Conservation (phyloP, 257 asterid genomes). For the Solanum pimpinellifolium region DNA sequence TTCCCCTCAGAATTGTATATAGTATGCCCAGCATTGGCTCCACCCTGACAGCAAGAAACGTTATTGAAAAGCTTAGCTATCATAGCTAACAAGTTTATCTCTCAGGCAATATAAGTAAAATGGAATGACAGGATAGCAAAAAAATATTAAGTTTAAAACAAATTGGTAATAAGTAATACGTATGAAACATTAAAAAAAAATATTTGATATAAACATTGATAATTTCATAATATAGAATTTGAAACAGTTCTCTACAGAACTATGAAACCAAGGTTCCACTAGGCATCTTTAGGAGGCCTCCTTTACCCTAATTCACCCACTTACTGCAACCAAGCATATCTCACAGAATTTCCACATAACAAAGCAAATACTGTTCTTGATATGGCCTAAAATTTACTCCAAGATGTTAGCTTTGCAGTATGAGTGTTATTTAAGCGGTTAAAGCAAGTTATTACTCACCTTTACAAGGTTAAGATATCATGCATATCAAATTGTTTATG, state of each 20-base stretch:
- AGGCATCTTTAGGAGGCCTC: background rate
- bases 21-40: slow-evolving; percentile 98
- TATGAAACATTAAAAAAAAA: background rate
- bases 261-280: background rate
- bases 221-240: background rate
- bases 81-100: background rate
- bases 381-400: background rate
- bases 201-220: background rate
- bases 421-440: background rate
- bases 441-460: background rate
- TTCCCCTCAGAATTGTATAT: slow-evolving; percentile 85
- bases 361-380: background rate
- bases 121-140: background rate
- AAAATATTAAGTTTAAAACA: background rate
- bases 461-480: background rate
- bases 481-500: background rate
- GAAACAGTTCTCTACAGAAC: background rate
- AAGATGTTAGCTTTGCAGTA: background rate
- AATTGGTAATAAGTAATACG: background rate
- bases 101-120: background rate
- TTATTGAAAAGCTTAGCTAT: background rate
- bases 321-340: background rate
- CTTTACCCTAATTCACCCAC: background rate
- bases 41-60: slow-evolving; percentile 43
- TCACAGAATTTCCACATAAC: background rate